phyloP scores from a whole-genome alignment of 2,329 filamentous ascomycete genomes.

The Calonectria pseudoturangicola region DNA sequence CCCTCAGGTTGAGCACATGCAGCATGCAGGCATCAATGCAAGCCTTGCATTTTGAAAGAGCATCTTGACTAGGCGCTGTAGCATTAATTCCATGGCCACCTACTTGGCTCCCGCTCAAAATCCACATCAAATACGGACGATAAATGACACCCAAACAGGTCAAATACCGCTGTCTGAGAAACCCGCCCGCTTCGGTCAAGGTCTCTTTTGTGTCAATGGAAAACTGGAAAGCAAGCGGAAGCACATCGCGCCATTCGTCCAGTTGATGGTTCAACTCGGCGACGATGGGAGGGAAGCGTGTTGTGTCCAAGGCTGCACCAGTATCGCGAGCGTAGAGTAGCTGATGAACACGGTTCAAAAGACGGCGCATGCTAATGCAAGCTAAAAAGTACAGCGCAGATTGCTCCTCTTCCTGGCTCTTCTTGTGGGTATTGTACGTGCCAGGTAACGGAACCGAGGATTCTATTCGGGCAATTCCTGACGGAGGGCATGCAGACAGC shows the following conservation, averaged over 20 bases:
- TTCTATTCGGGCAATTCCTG: conserved; percentile 70
- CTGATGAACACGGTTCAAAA: conserved; percentile 69
- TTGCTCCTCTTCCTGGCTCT: conserved; percentile 63
- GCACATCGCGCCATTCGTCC: conserved; percentile 68
- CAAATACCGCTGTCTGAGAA: conserved; percentile 70
- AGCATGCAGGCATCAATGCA: conserved; percentile 69
- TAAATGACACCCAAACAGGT: conserved; percentile 73
- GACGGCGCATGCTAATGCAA: conserved; percentile 70
- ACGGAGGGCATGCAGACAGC: conserved; percentile 69
- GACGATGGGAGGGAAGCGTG: conserved; percentile 68
- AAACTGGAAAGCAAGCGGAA: conserved; percentile 66
- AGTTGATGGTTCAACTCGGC: conserved; percentile 69
- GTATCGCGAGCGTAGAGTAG: conserved; percentile 68
- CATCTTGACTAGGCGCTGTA: conserved; percentile 57
- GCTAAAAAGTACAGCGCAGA: conserved; percentile 72
- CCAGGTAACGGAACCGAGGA: conserved; percentile 69
- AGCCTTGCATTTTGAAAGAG: conserved; percentile 63
- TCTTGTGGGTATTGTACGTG: conserved; percentile 66
- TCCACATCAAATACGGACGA: conserved; percentile 70
- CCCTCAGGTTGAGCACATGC: conserved; percentile 68
- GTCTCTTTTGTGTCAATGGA: conserved; percentile 57
- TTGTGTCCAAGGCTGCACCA: conserved; percentile 65
- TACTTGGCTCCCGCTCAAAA: conserved; percentile 62
- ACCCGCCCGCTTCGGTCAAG: conserved; percentile 65
- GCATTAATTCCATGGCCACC: conserved; percentile 52